Conservation (phyloP, 257 asterid species). For the Pogostemon cablin region DNA sequence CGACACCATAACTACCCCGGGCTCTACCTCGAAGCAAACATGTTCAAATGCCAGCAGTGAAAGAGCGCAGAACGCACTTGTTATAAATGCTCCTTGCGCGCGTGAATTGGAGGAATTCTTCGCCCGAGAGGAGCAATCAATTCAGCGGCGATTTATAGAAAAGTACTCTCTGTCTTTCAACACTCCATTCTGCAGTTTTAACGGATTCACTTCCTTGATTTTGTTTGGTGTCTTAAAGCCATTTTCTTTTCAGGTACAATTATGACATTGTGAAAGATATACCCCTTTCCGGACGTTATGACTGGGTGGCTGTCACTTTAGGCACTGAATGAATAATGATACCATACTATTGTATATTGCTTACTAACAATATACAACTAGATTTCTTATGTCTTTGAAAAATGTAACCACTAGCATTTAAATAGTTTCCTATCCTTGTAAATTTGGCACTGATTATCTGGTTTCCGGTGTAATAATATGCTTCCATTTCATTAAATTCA, state of each 20-base stretch:
- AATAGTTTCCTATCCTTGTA: slow-evolving; percentile 31
- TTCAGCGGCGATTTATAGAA: slow-evolving; percentile 51
- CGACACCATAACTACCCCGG: slow-evolving; percentile 33
- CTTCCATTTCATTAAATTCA: too few species aligned
- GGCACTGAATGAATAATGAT: slow-evolving; percentile 28
- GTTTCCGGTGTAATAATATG: too few species aligned
- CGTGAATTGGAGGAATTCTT: slow-evolving; percentile 71
- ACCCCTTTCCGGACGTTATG: slow-evolving; percentile 75
- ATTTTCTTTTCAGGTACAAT: slow-evolving; percentile 52
- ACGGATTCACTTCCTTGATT: not conserved
- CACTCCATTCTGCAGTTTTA: not conserved
- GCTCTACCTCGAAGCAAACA: slow-evolving; percentile 46
- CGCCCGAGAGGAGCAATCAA: slow-evolving; percentile 48
- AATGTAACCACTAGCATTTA: slow-evolving; percentile 28
- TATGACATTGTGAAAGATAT: slow-evolving; percentile 52
- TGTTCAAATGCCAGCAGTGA: slow-evolving; percentile 30
- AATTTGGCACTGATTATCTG: slow-evolving; percentile 15
- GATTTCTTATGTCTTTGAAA: slow-evolving; percentile 9
- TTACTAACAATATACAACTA: slow-evolving; percentile 33
- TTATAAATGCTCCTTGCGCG: slow-evolving; percentile 40
- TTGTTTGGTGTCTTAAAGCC: not conserved
- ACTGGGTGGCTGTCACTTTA: slow-evolving; percentile 48
- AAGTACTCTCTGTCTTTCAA: slow-evolving; percentile 44
- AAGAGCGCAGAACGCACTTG: slow-evolving; percentile 34
- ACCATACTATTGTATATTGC: not conserved